These are phyloP conservation scores for Termitomyces sp. DNA, from an alignment of 1,284 basidiomycete genomes.

Conservation along the genomic window DNA sequence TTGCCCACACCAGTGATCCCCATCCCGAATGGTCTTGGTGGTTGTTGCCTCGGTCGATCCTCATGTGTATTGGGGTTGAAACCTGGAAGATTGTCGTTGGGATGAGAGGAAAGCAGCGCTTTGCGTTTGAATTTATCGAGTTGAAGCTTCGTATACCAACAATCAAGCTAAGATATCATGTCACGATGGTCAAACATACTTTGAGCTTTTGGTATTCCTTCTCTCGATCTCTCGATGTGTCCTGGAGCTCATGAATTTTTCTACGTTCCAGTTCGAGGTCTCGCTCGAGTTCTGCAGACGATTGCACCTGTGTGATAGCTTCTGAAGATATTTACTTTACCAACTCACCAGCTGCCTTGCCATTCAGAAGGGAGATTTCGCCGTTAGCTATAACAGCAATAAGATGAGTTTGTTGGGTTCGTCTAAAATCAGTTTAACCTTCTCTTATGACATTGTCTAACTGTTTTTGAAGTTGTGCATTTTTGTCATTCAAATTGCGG, in stretches of 20 bases:
- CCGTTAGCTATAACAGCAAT: conserved; percentile 52
- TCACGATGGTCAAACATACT: conserved; percentile 29
- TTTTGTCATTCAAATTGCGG: conserved; percentile 74
- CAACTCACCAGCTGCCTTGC: conserved; percentile 54
- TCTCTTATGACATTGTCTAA: conserved; percentile 76
- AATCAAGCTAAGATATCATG: not conserved
- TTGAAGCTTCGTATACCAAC: conserved; percentile 39
- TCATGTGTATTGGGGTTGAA: conserved; percentile 17
- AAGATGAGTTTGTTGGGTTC: not conserved
- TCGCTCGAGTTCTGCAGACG: conserved; percentile 57
- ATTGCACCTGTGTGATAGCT: not conserved
- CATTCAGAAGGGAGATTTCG: conserved; percentile 65
- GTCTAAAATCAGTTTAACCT: conserved; percentile 37
- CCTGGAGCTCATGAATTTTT: conserved; percentile 67
- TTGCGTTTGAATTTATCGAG: conserved; percentile 77
- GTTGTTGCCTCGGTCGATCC: conserved; percentile 11
- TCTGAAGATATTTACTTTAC: no score
- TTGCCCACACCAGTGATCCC: conserved; percentile 19
- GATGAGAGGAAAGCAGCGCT: conserved; percentile 48
- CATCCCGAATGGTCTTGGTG: conserved; percentile 14
- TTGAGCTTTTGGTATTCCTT: conserved; percentile 86
- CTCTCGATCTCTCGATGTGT: conserved; percentile 67
- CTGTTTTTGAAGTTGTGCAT: conserved; percentile 74
- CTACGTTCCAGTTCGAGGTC: conserved; percentile 76
- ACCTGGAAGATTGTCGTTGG: conserved; percentile 13